phyloP scores from a whole-genome alignment of 192 early-diverging fungal species.

The Geosiphon pyriformis region DNA sequence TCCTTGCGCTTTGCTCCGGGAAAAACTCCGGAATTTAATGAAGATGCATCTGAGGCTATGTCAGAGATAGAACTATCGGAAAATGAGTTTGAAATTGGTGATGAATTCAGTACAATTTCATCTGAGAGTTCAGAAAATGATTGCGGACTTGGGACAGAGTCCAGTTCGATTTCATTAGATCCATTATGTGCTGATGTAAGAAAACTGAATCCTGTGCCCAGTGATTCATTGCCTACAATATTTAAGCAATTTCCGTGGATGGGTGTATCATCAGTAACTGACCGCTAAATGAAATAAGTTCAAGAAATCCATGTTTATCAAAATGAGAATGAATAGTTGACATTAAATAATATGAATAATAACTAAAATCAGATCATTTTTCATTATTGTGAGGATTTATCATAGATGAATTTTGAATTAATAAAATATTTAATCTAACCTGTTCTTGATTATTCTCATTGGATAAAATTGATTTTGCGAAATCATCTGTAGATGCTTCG shows the following conservation, averaged over 20 bases:
- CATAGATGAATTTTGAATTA: neutral
- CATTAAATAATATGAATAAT: neutral
- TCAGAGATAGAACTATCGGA: neutral
- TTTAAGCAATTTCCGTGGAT: neutral
- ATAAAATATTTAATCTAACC: too few relatives aligned
- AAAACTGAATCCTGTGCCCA: neutral
- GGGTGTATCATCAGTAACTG: too few relatives aligned
- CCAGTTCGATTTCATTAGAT: neutral
- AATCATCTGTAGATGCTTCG: neutral
- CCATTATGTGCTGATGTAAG: neutral
- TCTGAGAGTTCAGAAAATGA: neutral
- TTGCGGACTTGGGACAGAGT: neutral
- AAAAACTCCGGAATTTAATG: neutral
- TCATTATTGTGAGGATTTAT: neutral
- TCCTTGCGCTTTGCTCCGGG: constrained; percentile 13
- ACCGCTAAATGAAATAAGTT: too few relatives aligned
- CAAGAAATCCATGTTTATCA: too few relatives aligned
- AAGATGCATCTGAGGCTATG: neutral
- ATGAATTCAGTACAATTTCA: neutral
- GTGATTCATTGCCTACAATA: neutral
- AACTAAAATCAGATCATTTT: neutral
- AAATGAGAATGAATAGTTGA: too few relatives aligned
- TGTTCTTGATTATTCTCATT: neutral
- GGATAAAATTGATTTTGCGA: neutral
- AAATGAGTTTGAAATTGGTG: neutral